Evolutionary conservation across 2,329 filamentous ascomycete species (phyloP).

Genomic region (Colletotrichum viniferum): DNA sequence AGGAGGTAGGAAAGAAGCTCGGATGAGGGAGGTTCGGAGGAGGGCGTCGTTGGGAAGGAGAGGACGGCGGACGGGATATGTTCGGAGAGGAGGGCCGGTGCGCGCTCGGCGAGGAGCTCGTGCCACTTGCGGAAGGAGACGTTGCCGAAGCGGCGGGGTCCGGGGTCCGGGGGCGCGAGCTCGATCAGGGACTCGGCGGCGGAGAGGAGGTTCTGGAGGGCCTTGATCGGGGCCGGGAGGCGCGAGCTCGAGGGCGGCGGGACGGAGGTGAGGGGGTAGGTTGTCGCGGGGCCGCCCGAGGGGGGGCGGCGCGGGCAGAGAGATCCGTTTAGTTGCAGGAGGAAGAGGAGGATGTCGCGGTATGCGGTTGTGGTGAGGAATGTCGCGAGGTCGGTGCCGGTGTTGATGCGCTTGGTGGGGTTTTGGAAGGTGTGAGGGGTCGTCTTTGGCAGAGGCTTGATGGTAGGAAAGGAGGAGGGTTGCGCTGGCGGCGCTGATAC

Average conservation of each 20-base stretch:
- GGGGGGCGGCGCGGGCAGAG: slow-evolving; percentile 72
- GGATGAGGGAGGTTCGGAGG: slow-evolving; percentile 29
- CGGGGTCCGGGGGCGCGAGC: slow-evolving; percentile 81
- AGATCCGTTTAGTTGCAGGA: slow-evolving; percentile 87
- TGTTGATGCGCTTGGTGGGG: slow-evolving; percentile 83
- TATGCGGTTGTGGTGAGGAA: slow-evolving; percentile 87
- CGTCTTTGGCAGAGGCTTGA: slow-evolving; percentile 53
- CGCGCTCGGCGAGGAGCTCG: slow-evolving; percentile 66
- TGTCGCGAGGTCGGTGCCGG: slow-evolving; percentile 77
- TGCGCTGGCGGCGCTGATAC: background rate
- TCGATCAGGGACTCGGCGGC: slow-evolving; percentile 71
- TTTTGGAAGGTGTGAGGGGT: slow-evolving; percentile 62
- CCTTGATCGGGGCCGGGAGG: slow-evolving; percentile 60
- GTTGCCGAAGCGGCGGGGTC: slow-evolving; percentile 91
- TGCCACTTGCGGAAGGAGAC: slow-evolving; percentile 88
- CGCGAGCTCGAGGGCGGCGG: slow-evolving; percentile 37
- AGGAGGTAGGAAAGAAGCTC: slow-evolving; percentile 67
- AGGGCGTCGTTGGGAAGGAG: slow-evolving; percentile 22
- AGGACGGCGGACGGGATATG: slow-evolving; percentile 29
- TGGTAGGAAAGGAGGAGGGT: slow-evolving; percentile 24
- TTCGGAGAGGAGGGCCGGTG: slow-evolving; percentile 54
- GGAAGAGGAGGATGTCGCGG: slow-evolving; percentile 82
- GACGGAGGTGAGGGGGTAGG: slow-evolving; percentile 48
- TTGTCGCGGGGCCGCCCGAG: slow-evolving; percentile 40
- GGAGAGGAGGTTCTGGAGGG: slow-evolving; percentile 69